A percentile compares a stretch with the other conserved stretches of the same genome.
phyloP scores from a whole-genome alignment of 768 basidiomycete genomes.

The Suillus paluster region DNA sequence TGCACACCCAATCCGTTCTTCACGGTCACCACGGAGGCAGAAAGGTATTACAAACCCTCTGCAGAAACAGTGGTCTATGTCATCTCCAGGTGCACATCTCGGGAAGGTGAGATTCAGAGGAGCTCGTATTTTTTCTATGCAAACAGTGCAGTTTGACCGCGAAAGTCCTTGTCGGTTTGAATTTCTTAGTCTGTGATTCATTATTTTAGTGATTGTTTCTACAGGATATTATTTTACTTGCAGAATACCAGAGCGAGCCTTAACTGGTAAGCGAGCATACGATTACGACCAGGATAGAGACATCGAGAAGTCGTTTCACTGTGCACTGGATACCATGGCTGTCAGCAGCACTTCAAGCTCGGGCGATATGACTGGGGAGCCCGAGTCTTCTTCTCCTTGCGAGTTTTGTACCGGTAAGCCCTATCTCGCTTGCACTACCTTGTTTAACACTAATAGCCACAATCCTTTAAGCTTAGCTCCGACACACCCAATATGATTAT shows the following conservation, averaged over 20 bases:
- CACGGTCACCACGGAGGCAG: background rate
- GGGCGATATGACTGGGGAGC: background rate
- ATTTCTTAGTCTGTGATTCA: background rate
- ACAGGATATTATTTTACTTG: background rate
- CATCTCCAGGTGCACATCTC: background rate
- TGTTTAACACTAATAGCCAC: background rate
- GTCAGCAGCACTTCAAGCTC: background rate
- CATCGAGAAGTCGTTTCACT: no score
- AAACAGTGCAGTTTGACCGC: background rate
- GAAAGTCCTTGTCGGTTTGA: background rate
- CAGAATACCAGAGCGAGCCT: background rate
- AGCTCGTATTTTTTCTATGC: background rate
- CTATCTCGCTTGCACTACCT: background rate
- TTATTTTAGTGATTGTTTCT: background rate
- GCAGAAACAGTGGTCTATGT: background rate
- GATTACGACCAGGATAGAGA: background rate
- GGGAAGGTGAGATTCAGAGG: background rate
- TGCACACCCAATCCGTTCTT: background rate
- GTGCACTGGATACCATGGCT: no score
- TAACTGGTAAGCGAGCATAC: background rate
- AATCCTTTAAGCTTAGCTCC: background rate
- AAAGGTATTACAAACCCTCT: background rate
- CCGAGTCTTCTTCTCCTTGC: background rate
- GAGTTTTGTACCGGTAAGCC: background rate
- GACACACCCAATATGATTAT: background rate